These are phyloP conservation scores for Anisogramma anomala DNA, from an alignment of 2,329 filamentous ascomycete genomes.

Conservation along the genomic window DNA sequence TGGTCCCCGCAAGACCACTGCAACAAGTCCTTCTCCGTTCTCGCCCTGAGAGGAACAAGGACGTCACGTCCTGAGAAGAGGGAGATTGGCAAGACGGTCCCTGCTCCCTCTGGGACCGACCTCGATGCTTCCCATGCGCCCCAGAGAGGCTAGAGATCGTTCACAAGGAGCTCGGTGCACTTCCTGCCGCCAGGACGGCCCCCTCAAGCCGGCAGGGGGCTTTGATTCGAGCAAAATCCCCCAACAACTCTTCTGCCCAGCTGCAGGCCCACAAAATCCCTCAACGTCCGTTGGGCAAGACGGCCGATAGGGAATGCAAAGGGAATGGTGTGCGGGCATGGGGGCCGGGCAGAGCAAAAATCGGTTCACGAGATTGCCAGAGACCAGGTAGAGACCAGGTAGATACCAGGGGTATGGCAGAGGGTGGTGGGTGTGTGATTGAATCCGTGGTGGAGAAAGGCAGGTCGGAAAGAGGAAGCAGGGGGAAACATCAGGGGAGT, in stretches of 20 bases:
- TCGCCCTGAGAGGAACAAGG: too few species aligned
- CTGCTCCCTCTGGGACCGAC: conserved; percentile 1
- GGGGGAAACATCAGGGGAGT: conserved; percentile 10
- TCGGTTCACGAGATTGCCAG: conserved; percentile 37
- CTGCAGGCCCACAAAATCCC: conserved; percentile 32
- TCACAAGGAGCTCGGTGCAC: conserved; percentile 12
- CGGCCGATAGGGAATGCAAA: conserved; percentile 27
- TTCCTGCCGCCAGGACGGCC: conserved; percentile 24
- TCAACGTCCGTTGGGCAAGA: conserved; percentile 36
- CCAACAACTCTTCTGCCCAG: conserved; percentile 27
- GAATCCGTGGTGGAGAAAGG: conserved; percentile 1
- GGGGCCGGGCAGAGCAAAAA: conserved; percentile 24
- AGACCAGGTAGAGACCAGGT: conserved; percentile 15
- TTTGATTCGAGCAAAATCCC: conserved; percentile 34
- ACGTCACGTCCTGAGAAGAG: too few species aligned
- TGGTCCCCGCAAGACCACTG: background rate
- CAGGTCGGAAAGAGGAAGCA: conserved; percentile 6
- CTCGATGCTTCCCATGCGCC: background rate
- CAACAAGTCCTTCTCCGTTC: background rate
- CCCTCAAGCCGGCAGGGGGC: conserved; percentile 28
- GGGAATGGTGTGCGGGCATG: conserved; percentile 29
- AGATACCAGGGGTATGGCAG: conserved; percentile 22
- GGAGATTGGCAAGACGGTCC: conserved; percentile 2
- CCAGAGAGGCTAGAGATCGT: conserved; percentile 4
- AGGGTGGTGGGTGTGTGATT: conserved; percentile 7